These are phyloP conservation scores for Solanum hybrid DNA, from an alignment of 305 asterid species.

Conservation along the genomic window DNA sequence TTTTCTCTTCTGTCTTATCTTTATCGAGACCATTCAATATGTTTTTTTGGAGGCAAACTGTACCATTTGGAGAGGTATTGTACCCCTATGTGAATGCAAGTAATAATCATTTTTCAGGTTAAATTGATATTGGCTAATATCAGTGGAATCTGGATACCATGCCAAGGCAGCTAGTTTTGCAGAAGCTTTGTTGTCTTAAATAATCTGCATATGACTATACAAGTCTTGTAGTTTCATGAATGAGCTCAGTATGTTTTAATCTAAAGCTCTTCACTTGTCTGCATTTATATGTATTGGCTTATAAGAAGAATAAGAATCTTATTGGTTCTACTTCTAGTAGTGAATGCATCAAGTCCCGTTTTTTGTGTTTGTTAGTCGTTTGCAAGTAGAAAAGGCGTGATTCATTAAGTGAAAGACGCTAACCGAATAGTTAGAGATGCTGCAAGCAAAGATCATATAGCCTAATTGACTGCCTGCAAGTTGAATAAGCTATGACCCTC, in stretches of 20 bases:
- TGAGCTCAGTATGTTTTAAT: neutral
- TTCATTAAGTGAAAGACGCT: too few relatives aligned
- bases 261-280: neutral
- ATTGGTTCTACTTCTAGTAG: neutral
- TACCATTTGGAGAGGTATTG: slow-evolving; percentile 3
- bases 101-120: neutral
- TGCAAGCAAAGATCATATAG: too few relatives aligned
- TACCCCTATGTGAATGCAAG: neutral
- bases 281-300: neutral
- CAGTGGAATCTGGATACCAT: neutral
- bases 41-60: neutral
- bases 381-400: neutral
- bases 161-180: neutral
- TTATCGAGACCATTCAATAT: neutral
- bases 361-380: neutral
- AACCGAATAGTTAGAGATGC: too few relatives aligned
- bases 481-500: too few relatives aligned
- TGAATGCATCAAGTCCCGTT: neutral
- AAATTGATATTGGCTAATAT: neutral
- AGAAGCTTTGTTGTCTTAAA: neutral
- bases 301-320: neutral
- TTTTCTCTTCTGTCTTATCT: neutral
- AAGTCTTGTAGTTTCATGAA: neutral
- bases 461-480: too few relatives aligned
- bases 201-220: neutral